Evolutionary conservation across 192 early-diverging fungal species (phyloP), one percentile per base, ranked within the genome.

Genomic region (Phlyctochytrium arcticum): DNA sequence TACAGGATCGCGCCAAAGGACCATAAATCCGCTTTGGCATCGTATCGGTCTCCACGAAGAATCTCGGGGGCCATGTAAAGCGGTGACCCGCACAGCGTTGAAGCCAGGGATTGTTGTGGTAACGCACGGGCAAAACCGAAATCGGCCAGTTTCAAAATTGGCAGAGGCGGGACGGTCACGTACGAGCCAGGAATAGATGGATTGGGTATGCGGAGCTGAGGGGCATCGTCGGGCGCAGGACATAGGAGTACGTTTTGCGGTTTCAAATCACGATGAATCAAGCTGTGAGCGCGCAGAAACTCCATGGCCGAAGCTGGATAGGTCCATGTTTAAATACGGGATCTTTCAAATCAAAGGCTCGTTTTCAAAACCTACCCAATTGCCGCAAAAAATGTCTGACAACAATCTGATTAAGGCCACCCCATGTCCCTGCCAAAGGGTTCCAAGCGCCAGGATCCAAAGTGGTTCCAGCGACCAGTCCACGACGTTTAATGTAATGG

Each of bases 251-350:
- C 82, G 73, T 95, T 93, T 87, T 94, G 96, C 9, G 97, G 96
- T 76, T 99, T 99, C 54, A 99, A 87, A 63, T 99, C 97, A 32
- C 97, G 76, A 80, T 99, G 97, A 31, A 99, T 94, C 39, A 99
- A 79, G 53, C 88, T 86, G 30, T 90, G 83, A 33, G 88, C 85
- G 2, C 92, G 78, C 53, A 99, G 73, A 62, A 95, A 98, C 54
- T 88, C 82, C 70, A 99, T 79, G 7, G 97, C 97, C 5, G 85
- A 83, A 34, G 87, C 90, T 70, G 59, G 12, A 66, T 8, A 74
- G n/a, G 15, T n/a, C n/a, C n/a, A n/a, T n/a, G n/a, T n/a, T n/a
- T n/a, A n/a, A n/a, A n/a, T n/a, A n/a, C n/a, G n/a, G n/a, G n/a
- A n/a, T n/a, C n/a, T n/a, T n/a, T n/a, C n/a, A n/a, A n/a, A n/a